Evolutionary conservation across 345 rosid genomes (phyloP), one percentile per base, ranked within the genome.

Genomic region (Gossypium raimondii): DNA sequence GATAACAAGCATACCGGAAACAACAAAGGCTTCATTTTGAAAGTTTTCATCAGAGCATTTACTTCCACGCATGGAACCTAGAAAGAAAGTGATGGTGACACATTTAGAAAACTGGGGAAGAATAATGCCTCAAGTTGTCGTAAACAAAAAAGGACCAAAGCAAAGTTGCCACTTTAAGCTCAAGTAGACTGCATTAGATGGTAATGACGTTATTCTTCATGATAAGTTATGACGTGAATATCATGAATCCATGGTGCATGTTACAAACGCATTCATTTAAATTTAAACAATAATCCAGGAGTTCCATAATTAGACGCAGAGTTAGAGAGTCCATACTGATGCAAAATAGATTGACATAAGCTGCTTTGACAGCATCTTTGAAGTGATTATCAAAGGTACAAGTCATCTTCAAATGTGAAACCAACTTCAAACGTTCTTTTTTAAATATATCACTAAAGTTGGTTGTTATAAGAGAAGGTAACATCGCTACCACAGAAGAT

Each of bases 41-140:
- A 94, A 72, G 98, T 86, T 78, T 82, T 91, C 98, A 94, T 94
- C 81, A 94, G 81, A 73, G 97, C 86, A 80, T 94, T 94, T 75
- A 87, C 86, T 88, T 94, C 97, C 64, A 92, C 97, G 75, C 80
- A 82, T 25, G 98, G 95, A 83, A 92, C 98, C 97, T 94, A 85
- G 25, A 82, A 77, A 82, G 50, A 73, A 64, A 75, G 56, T 57
- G 45, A 67, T 22, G 67, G 48, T 69, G 41, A 43, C 57, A 43
- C 56, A 34, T 45, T 38, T 20, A 68, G 45, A 69, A 59, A 67
- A 13, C 11, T 9, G 13, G 14, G 22, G 38, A 53, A 56, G 17
- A 75, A 73, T 68, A 53, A 67, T n/a, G 22, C 73, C 59, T 67
- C 61, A 25, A 73, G 65, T 50, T 4, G 22, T 64, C 67, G 50